A percentile compares a stretch with the other conserved stretches of the same genome.
Evolutionary conservation across 192 early-diverging fungal genomes (phyloP).

Genomic region (Backusella westeae): DNA sequence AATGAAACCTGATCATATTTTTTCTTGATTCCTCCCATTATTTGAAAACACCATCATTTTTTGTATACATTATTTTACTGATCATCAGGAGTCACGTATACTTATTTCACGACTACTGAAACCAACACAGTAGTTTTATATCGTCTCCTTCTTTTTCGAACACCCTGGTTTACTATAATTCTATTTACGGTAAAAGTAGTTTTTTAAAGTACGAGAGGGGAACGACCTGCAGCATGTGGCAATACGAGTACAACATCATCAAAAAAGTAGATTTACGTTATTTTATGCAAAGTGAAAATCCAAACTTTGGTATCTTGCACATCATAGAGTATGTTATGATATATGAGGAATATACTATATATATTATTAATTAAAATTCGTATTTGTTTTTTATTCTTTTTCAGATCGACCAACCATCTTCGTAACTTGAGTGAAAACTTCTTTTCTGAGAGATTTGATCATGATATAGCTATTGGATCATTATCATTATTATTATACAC

Average conservation of each 20-base stretch:
- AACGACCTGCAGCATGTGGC: neutral
- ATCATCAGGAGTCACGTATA: neutral
- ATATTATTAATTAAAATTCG: neutral
- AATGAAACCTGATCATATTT: neutral
- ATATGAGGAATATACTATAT: neutral
- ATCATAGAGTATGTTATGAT: neutral
- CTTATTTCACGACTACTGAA: neutral
- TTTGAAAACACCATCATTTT: neutral
- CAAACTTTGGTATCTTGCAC: neutral
- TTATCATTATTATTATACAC: neutral
- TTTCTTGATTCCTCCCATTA: neutral
- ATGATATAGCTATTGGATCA: neutral
- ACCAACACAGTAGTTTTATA: neutral
- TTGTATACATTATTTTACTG: neutral
- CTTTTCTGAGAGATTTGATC: neutral
- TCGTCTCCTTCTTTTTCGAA: neutral
- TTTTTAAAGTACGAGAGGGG: neutral
- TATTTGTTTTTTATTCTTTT: neutral
- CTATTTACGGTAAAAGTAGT: neutral
- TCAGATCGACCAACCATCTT: neutral
- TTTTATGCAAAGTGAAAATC: neutral
- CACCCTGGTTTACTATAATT: neutral
- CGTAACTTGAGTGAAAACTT: neutral
- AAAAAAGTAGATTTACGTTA: neutral
- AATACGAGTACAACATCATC: neutral